These are phyloP conservation scores for Prunus armeniaca DNA, from an alignment of 306 rosid genomes.

Conservation along the genomic window DNA sequence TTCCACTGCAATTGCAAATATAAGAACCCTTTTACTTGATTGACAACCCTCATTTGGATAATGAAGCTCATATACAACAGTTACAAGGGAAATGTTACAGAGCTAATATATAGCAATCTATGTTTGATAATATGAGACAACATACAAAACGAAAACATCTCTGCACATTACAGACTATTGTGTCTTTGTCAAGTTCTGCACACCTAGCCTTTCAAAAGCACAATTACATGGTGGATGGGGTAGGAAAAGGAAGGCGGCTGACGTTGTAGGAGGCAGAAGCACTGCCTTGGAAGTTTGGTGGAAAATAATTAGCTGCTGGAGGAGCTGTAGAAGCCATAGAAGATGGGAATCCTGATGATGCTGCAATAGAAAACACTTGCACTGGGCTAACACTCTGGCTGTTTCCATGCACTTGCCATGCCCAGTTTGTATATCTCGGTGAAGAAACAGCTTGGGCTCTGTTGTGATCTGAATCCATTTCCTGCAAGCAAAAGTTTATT, in stretches of 20 bases:
- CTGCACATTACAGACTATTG: constrained; percentile 4
- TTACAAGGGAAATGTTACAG: not conserved
- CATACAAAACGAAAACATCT: constrained; percentile 2
- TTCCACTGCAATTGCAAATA: not conserved
- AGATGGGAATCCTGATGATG: constrained; percentile 75
- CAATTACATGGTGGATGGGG: not conserved
- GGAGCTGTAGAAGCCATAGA: constrained; percentile 17
- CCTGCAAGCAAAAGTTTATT: constrained; percentile 24
- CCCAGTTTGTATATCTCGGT: constrained; percentile 29
- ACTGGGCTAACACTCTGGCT: constrained; percentile 17
- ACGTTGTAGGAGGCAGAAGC: constrained; percentile 13
- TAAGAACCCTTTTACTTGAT: not conserved
- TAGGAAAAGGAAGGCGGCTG: constrained; percentile 17
- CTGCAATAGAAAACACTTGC: constrained; percentile 47
- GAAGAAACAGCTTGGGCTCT: constrained; percentile 25
- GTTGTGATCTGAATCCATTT: constrained; percentile 20
- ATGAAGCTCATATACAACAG: constrained; percentile 17
- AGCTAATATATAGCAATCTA: not conserved
- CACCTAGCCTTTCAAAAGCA: constrained; percentile 2
- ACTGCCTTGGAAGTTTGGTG: constrained; percentile 17
- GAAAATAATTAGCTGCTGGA: constrained; percentile 12
- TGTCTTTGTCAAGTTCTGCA: not conserved
- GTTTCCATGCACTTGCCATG: constrained; percentile 40
- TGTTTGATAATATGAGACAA: constrained; percentile 6
- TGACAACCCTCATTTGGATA: not conserved